phyloP scores from a whole-genome alignment of 257 asterid genomes.

The Ilex aquifolium region DNA sequence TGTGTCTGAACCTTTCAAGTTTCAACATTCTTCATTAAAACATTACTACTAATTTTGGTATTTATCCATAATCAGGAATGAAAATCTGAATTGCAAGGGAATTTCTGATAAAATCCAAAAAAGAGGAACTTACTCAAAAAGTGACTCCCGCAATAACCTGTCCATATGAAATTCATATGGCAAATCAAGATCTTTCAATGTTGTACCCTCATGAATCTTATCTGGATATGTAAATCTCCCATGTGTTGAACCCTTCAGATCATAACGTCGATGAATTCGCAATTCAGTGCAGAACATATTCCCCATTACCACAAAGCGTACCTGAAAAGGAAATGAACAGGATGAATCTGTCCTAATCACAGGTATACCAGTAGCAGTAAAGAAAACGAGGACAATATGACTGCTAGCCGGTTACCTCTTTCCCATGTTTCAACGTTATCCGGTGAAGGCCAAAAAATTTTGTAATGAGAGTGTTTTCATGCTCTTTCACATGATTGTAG shows the following conservation, averaged over 20 bases:
- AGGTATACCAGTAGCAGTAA: neutral
- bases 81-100: neutral
- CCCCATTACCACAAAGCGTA: slow-evolving; percentile 97
- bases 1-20: no score
- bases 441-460: slow-evolving; percentile 92
- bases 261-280: slow-evolving; percentile 89
- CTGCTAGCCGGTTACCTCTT: slow-evolving; percentile 44
- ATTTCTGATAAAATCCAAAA: neutral
- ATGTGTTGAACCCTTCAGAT: slow-evolving; percentile 88
- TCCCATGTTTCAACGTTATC: slow-evolving; percentile 58
- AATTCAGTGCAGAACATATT: slow-evolving; percentile 95
- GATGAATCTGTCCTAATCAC: neutral
- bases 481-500: slow-evolving; percentile 64
- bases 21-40: no score
- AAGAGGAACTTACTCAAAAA: slow-evolving; percentile 49
- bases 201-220: slow-evolving; percentile 65
- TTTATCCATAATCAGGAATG: neutral
- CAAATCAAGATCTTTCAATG: slow-evolving; percentile 93
- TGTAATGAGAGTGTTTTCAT: slow-evolving; percentile 93
- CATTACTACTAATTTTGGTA: no score
- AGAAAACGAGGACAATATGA: slow-evolving; percentile 1
- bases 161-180: slow-evolving; percentile 88
- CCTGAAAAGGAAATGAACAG: slow-evolving; percentile 40
- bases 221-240: slow-evolving; percentile 87
- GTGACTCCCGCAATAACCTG: slow-evolving; percentile 67